Base-by-base conservation (phyloP, 2,329 filamentous ascomycete species). In the Fusarium siculi region DNA sequence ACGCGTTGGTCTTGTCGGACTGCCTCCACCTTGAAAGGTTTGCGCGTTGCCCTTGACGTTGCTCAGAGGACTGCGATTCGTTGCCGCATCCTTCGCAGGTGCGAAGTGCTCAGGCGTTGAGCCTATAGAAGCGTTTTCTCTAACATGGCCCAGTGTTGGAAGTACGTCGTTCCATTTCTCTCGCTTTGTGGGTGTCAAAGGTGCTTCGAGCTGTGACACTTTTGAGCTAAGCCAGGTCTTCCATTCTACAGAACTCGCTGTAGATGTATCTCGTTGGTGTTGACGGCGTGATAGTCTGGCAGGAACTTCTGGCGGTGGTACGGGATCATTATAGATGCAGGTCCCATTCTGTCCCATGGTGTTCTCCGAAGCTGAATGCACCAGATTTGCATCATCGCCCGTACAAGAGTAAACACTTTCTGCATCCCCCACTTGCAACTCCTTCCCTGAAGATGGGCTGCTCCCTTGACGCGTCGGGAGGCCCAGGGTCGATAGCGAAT, bases 181-280 rank as follows among this genome's bases (percentile, higher is more conserved):
- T 12, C 53, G 30, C 28, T 65, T 75, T 23, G 63, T 60, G 3
- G 70, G 68, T 7, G 71, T 67, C 5, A 61, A 49, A 9, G 77
- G 64, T 2, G 63, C 71, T 50, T 88, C 86, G 4, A 87, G 76
- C 62, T 85, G 86, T 1, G 85, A 85, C 14, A 87, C 83, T 46
- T 89, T 85, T 5, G 85, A 83, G 14, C 87, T 87, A 43, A 89
- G 83, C 85, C 85, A 87, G 1, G 81, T 84, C 77, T 88, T 89
- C 88, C 87, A 89, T 64, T 89, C 87, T 5, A 83, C 78, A 5
- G 87, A 89, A 63, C 86, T 87, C 10, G 81, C 80, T 2, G 82
- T 82, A 3, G 85, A 86, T 7, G 77, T 72, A 3, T 81, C 79
- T n/a, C 84, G 80, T 50, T 80, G 79, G 23, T 82, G 78, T 53